Evolutionary conservation across 371 early-diverging fungal genomes (phyloP).

Genomic region (Phascolomyces articulosus): DNA sequence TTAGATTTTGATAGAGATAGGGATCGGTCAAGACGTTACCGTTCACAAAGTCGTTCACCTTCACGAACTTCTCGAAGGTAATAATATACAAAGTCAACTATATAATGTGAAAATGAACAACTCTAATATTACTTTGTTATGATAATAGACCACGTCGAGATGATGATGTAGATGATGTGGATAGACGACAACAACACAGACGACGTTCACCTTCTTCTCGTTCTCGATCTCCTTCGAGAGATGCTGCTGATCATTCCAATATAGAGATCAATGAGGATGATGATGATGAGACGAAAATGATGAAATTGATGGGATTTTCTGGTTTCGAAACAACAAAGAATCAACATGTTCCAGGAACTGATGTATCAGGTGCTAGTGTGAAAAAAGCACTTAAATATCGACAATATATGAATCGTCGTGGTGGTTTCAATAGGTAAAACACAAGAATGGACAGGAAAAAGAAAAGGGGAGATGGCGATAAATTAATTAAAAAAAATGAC

Average conservation of each 20-base stretch:
- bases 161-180: neutral
- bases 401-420: constrained; percentile 95
- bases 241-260: constrained; percentile 10
- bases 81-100: neutral
- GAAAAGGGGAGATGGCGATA: no score
- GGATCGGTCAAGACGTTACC: constrained; percentile 10
- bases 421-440: constrained; percentile 88
- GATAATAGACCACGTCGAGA: neutral
- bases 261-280: constrained; percentile 38
- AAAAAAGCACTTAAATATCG: constrained; percentile 83
- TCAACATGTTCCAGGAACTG: constrained; percentile 69
- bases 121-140: neutral
- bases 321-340: constrained; percentile 90
- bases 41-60: constrained; percentile 12
- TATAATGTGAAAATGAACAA: neutral
- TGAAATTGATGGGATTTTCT: constrained; percentile 83
- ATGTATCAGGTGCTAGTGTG: constrained; percentile 70
- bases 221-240: neutral
- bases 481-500: constrained; percentile 3
- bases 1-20: constrained; percentile 12
- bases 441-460: no score
- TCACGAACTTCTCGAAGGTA: constrained; percentile 7
- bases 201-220: constrained; percentile 12
- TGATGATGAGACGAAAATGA: constrained; percentile 55
- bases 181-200: constrained; percentile 9